These are phyloP conservation scores for Dalbergia oliveri DNA, from an alignment of 306 rosid species.

Conservation along the genomic window DNA sequence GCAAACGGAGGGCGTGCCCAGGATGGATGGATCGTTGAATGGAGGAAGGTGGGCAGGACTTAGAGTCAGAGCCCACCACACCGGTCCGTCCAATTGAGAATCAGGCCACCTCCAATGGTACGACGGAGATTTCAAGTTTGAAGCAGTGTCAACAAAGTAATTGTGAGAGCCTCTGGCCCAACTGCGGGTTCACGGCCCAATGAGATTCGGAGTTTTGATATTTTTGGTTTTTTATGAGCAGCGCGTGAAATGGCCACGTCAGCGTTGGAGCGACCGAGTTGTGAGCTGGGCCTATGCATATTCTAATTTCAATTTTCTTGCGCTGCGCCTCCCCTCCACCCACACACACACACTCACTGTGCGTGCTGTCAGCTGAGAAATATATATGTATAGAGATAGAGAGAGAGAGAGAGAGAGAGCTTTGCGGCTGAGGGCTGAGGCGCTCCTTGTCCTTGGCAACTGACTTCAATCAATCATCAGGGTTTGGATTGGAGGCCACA, in stretches of 20 bases:
- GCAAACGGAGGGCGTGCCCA: too few relatives aligned
- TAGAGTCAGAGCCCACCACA: too few relatives aligned
- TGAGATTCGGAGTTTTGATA: not conserved
- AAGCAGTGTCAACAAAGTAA: not conserved
- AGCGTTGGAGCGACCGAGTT: not conserved
- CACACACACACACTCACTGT: not conserved
- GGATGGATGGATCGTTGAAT: too few relatives aligned
- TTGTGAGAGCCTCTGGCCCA: not conserved
- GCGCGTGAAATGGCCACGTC: slow-evolving; percentile 19
- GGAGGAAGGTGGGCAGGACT: too few relatives aligned
- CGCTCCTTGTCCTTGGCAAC: not conserved
- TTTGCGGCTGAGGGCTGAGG: slow-evolving; percentile 7
- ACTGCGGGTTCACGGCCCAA: not conserved
- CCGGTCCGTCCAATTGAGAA: not conserved
- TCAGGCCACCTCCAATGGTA: not conserved
- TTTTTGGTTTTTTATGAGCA: not conserved
- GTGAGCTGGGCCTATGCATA: slow-evolving; percentile 1
- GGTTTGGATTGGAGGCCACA: slow-evolving; percentile 39
- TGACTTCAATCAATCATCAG: not conserved
- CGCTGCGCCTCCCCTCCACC: not conserved
- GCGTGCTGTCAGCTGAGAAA: slow-evolving; percentile 6
- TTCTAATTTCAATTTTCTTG: not conserved
- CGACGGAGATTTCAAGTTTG: not conserved
- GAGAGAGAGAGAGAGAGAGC: not conserved
- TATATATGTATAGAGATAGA: not conserved